phyloP scores from a whole-genome alignment of 2,329 filamentous ascomycete genomes.

The Phialophora verrucosa region DNA sequence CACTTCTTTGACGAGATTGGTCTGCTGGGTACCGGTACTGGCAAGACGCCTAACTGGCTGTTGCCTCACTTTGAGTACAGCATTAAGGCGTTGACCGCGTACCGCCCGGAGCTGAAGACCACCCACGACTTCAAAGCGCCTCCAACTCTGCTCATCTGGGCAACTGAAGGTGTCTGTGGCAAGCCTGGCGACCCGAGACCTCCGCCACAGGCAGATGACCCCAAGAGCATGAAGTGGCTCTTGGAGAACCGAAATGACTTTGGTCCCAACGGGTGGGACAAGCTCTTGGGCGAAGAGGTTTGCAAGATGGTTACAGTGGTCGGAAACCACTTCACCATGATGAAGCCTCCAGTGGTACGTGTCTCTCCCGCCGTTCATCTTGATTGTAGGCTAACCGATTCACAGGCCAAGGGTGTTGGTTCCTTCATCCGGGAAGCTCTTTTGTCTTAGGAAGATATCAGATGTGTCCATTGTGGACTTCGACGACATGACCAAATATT shows the following conservation, averaged over 20 bases:
- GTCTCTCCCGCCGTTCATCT: background rate
- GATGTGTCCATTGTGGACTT: constrained; percentile 8
- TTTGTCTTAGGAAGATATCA: constrained; percentile 19
- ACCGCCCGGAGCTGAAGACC: constrained; percentile 43
- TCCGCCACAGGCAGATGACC: constrained; percentile 50
- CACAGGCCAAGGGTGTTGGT: constrained; percentile 39
- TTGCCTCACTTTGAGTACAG: constrained; percentile 59
- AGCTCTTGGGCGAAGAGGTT: constrained; percentile 49
- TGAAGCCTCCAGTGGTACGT: constrained; percentile 44
- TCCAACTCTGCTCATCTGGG: constrained; percentile 55
- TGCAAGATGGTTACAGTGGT: constrained; percentile 43
- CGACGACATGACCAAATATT: constrained; percentile 17
- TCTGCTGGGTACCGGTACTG: constrained; percentile 54
- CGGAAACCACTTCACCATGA: constrained; percentile 52
- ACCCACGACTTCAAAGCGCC: constrained; percentile 47
- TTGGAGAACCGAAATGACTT: constrained; percentile 56
- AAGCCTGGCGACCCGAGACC: constrained; percentile 50
- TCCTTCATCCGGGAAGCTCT: constrained; percentile 39
- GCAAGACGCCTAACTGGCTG: constrained; percentile 55
- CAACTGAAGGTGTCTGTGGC: constrained; percentile 55
- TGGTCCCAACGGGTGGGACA: constrained; percentile 56
- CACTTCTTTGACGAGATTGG: constrained; percentile 56
- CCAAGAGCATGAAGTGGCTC: constrained; percentile 57
- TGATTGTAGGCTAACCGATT: constrained; percentile 24
- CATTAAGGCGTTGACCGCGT: constrained; percentile 56